Evolutionary conservation across 2,329 filamentous ascomycete genomes (phyloP).

Genomic region (Paecilomyces formosus): DNA sequence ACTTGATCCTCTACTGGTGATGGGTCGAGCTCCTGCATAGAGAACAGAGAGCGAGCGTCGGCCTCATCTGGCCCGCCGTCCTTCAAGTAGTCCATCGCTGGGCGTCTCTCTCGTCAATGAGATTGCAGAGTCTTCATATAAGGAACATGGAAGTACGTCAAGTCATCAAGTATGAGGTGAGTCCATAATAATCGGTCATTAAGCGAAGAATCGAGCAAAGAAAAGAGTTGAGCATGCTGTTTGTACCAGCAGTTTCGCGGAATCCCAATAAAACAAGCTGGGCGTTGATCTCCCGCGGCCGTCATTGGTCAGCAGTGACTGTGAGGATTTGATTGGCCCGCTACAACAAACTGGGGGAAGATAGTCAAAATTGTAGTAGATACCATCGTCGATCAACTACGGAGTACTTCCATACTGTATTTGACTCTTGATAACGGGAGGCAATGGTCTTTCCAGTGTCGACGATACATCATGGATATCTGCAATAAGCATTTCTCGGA

Average conservation of each 20-base stretch:
- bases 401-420: no score
- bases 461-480: not conserved
- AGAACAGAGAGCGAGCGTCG: constrained; percentile 46
- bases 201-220: not conserved
- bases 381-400: no score
- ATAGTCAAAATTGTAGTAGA: not conserved
- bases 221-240: not conserved
- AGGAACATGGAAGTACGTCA: not conserved
- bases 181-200: not conserved
- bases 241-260: not conserved
- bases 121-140: not conserved
- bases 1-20: constrained; percentile 61
- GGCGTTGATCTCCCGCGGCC: not conserved
- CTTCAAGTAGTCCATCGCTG: not conserved
- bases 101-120: not conserved
- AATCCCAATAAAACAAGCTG: not conserved
- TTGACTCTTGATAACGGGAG: no score
- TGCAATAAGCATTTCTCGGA: not conserved
- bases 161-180: not conserved
- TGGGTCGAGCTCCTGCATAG: constrained; percentile 72
- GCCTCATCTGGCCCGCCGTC: constrained; percentile 17
- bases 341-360: not conserved
- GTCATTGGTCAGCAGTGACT: not conserved
- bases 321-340: not conserved
- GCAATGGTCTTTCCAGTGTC: not conserved